These are phyloP conservation scores for Nitzschia palea DNA, from an alignment of 108 stramenopile genomes.

Conservation along the genomic window DNA sequence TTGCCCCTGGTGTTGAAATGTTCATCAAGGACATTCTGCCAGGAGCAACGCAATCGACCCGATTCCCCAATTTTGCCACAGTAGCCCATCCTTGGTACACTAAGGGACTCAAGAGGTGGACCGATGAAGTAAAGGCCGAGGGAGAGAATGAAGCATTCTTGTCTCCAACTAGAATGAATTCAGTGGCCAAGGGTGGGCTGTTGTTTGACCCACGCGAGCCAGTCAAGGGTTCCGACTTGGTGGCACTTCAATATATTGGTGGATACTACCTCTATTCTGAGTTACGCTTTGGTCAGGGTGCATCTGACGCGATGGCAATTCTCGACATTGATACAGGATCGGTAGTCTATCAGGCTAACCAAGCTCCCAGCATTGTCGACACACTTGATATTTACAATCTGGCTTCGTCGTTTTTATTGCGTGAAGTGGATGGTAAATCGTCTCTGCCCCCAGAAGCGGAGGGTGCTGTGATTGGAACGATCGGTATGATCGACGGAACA, in stretches of 20 bases:
- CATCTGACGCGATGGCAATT: slow-evolving; percentile 77
- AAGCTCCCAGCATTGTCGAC: slow-evolving; percentile 58
- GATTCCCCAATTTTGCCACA: slow-evolving; percentile 52
- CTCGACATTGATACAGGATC: slow-evolving; percentile 66
- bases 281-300: slow-evolving; percentile 86
- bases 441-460: slow-evolving; percentile 46
- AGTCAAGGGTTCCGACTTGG: slow-evolving; percentile 63
- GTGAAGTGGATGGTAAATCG: slow-evolving; percentile 21
- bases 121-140: slow-evolving; percentile 21
- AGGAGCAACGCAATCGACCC: slow-evolving; percentile 30
- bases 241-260: slow-evolving; percentile 70
- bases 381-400: slow-evolving; percentile 81
- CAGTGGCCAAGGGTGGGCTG: slow-evolving; percentile 84
- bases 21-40: slow-evolving; percentile 59
- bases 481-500: slow-evolving; percentile 82
- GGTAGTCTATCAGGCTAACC: slow-evolving; percentile 68
- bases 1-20: slow-evolving; percentile 38
- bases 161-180: slow-evolving; percentile 82
- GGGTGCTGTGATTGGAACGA: slow-evolving; percentile 75
- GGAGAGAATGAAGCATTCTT: slow-evolving; percentile 68
- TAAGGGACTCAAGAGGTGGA: slow-evolving; percentile 52
- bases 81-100: slow-evolving; percentile 67
- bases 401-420: slow-evolving; percentile 52
- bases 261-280: slow-evolving; percentile 84
- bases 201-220: slow-evolving; percentile 69